Evolutionary conservation across 192 early-diverging fungal species (phyloP), one percentile per base, ranked within the genome.

Genomic region (Entomortierella parvispora): DNA sequence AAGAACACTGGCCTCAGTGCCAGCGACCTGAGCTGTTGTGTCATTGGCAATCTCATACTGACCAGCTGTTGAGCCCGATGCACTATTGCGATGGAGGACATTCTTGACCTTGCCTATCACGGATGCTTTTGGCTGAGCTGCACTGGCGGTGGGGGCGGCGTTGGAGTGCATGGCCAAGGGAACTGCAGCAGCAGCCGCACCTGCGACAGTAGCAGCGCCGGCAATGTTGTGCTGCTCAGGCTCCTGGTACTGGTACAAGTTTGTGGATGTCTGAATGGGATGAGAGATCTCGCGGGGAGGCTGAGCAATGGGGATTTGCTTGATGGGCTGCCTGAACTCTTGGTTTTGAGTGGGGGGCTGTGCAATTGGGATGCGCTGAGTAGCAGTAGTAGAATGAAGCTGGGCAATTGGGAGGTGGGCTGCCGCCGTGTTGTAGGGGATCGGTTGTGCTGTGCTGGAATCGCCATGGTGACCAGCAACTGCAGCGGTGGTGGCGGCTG

Each of bases 1-100:
- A 43, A 64, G 54, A 5, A 43, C 34, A 9, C 17, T 6, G 23
- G 69, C 69, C 12, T 47, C 23, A 2, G 69, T 58, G 12, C 32
- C 1, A 0, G 59, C 69, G 9, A 54, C 34, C 8, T 57, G 29
- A 60, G 32, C 29, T 7, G 58, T 60, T 33, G 46, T 71, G 34
- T 71, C 59, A 23, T 63, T 57, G 43, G 59, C 51, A 26, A 69
- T 20, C 2, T 23, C 34, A 54, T 33, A 31, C 22, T 51, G 37
- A 44, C 9, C 20, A 12, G 61, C n/a, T n/a, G n/a, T n/a, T n/a
- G n/a, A n/a, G n/a, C n/a, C n/a, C n/a, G n/a, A n/a, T 4, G 29
- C 17, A 23, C 29, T 1, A 0, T 32, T 28, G 5, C 11, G 51
- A 10, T 54, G 40, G 18, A 50, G 63, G n/a, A 52, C 11, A 1